Percentiles rank a stretch among this genome's conserved stretches.
These are phyloP conservation scores for Cyclotella atomus DNA, from an alignment of 108 stramenopile genomes.

Conservation along the genomic window DNA sequence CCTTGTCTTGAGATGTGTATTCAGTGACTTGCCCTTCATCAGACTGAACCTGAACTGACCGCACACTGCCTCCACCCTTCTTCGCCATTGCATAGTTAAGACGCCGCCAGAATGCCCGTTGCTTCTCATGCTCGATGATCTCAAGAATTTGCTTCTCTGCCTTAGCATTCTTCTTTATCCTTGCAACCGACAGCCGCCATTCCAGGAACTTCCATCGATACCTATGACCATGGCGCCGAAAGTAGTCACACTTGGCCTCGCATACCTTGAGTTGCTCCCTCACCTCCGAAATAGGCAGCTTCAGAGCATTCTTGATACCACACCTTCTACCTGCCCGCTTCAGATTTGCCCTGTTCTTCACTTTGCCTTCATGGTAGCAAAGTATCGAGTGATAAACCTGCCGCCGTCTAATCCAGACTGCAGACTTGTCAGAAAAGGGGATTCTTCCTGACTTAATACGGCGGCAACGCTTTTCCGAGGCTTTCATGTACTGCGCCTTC, in stretches of 20 bases:
- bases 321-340: not conserved
- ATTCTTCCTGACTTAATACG: not conserved
- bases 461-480: not conserved
- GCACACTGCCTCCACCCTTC: not conserved
- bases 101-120: slow-evolving; percentile 19
- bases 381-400: slow-evolving; percentile 14
- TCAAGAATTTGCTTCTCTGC: slow-evolving; percentile 7
- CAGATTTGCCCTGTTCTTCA: slow-evolving; percentile 15
- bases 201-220: not conserved
- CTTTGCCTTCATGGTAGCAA: not conserved
- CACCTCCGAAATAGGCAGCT: not conserved
- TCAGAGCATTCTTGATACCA: slow-evolving; percentile 1
- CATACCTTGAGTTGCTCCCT: not conserved
- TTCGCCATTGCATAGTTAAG: slow-evolving; percentile 19
- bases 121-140: slow-evolving; percentile 15
- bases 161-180: not conserved
- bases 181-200: not conserved
- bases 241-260: not conserved
- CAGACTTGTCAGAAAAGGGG: slow-evolving; percentile 20
- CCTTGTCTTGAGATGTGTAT: not conserved
- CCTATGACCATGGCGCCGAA: not conserved
- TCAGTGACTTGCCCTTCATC: not conserved
- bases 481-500: not conserved
- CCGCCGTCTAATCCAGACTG: slow-evolving; percentile 15
- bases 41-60: not conserved